phyloP scores from a whole-genome alignment of 441 rosid genomes.

The Biscutella laevigata region DNA sequence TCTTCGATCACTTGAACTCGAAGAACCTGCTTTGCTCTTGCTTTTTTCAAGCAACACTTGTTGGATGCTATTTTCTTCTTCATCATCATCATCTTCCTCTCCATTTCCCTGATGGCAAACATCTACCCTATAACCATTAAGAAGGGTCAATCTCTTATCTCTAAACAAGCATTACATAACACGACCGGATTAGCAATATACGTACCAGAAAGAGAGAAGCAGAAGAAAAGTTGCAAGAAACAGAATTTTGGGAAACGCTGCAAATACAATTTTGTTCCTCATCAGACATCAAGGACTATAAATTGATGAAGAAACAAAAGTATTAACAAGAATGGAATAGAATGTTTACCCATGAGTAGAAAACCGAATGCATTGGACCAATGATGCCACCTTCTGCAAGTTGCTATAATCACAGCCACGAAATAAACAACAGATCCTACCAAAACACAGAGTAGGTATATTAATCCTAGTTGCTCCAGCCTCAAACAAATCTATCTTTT shows the following conservation, averaged over 20 bases:
- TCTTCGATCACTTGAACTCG: conserved; percentile 25
- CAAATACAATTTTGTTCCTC: conserved; percentile 16
- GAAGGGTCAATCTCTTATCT: conserved; percentile 4
- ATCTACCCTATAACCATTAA: conserved; percentile 59
- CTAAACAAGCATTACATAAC: background rate
- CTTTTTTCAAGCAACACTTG: conserved; percentile 38
- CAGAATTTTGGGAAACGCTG: conserved; percentile 51
- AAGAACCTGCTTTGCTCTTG: conserved; percentile 29
- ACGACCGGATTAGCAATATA: background rate
- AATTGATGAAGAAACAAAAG: background rate
- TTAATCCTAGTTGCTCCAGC: background rate
- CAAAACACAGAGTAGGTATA: conserved; percentile 7
- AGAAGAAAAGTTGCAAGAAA: conserved; percentile 52
- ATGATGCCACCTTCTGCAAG: conserved; percentile 60
- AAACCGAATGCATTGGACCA: conserved; percentile 68
- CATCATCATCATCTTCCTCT: conserved; percentile 82
- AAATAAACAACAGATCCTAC: conserved; percentile 66
- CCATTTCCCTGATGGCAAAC: conserved; percentile 86
- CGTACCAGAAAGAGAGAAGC: conserved; percentile 55
- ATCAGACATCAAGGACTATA: conserved; percentile 10
- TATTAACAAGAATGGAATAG: background rate
- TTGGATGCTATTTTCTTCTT: conserved; percentile 38
- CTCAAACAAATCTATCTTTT: too few species aligned
- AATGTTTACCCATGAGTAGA: conserved; percentile 51
- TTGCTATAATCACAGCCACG: conserved; percentile 39